Base-by-base conservation (phyloP, 2,329 filamentous ascomycete genomes). In the Chlorencoelia australis region DNA sequence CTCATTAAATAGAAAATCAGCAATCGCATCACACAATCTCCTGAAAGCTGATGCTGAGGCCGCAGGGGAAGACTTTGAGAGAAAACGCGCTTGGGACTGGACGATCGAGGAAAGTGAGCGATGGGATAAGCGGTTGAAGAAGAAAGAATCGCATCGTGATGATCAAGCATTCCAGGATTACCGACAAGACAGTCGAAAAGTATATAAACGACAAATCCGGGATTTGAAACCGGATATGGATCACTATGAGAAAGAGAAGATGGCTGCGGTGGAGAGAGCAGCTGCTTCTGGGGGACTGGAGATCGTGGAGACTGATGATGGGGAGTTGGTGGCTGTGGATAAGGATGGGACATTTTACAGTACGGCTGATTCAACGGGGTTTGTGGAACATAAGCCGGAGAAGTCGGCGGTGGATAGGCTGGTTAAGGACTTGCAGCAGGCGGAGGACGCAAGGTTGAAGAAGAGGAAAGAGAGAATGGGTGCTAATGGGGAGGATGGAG, bases 41-140 rank as follows among this genome's bases (percentile, higher is more conserved):
- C 71, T 95, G 28, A 94, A 94, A 65, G 85, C 87, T 4, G 87
- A 95, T 52, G 79, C 87, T 2, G 84, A 88, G 58, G 85, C 84
- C 13, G 68, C 71, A 0, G 87, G 87, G 21, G 86, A 84, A 37
- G 91, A 96, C 59, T 98, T 96, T 55, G 91, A 98, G 68, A 83
- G 91, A 48, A 95, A 96, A 64, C 79, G 91, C 26, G 91, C 91
- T 2, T 98, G 91, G 91, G 91, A 96, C 64, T 98, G 91, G 84
- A 98, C 91, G 1, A 68, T 89, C 5, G 91, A 98, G 46, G 91
- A 98, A 63, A 83, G 78, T 50, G 91, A 95, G 64, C 76, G 73
- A 48, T 98, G 91, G 91, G 91, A 98, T 60, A 81, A 80, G 64
- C 79, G 88, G 20, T 66, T 93, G 59, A 83, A 81, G 54, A 94